Base-by-base conservation (phyloP, 2,329 filamentous ascomycete species). In the Microsporum canis region DNA sequence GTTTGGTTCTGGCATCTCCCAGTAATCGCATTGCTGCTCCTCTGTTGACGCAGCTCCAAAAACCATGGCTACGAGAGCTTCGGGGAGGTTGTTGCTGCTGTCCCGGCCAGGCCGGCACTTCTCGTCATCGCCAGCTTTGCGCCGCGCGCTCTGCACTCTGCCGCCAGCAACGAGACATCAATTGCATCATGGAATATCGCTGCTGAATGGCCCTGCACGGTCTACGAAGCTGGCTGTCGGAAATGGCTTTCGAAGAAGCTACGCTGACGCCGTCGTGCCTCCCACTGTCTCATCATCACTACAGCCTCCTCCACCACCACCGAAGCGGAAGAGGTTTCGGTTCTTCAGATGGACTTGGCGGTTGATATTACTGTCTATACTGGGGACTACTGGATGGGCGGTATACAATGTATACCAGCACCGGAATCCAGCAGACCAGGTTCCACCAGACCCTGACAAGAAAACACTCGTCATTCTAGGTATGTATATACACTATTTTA, bases 401-500 rank as follows among this genome's bases (percentile, higher is more conserved):
- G 83, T 82, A 68, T 96, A 94, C 75, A 83, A 84, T 71, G 87
- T 96, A 77, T 96, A 91, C 76, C 79, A 86, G 58, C 85, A 89
- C 73, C 86, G 89, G 69, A 83, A 95, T 75, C 92, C 92, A 7
- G 81, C 82, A 47, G 87, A 91, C 60, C 94, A 97, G 79, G 78
- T 82, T 63, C 79, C 84, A 65, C 85, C 88, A 17, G 90, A 96
- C 75, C 88, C 91, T 61, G 81, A 72, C 69, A 99, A 97, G 88
- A 99, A 99, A 84, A 99, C 91, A 8, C 82, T 99, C 61, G 94
- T 99, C 55, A 85, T 99, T 67, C 83, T 99, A 61, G 94, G 94
- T 96, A 84, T 66, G 78, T 66, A 36, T 29, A 5, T 55, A 57
- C 39, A 57, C 43, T 8, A n/a, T 8, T 29, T 55, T 60, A 8